phyloP scores from a whole-genome alignment of 2,329 filamentous ascomycete genomes.

The Aspergillus candidus region DNA sequence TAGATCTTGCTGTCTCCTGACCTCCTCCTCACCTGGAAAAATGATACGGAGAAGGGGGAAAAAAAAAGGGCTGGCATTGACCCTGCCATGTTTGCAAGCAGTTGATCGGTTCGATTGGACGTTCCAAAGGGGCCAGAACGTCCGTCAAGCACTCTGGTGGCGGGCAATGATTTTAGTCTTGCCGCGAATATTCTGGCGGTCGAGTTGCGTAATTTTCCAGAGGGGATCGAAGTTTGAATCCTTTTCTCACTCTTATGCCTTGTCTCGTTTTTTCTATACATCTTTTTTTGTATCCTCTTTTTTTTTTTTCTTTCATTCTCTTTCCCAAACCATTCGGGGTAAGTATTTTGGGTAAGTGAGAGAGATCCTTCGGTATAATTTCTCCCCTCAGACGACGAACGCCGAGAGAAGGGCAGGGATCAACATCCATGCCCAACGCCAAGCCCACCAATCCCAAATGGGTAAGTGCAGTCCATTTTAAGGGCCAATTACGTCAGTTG shows the following conservation, averaged over 20 bases:
- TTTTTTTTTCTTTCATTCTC: background rate
- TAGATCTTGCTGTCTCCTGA: too few species aligned
- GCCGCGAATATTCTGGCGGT: background rate
- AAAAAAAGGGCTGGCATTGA: too few species aligned
- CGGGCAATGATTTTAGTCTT: too few species aligned
- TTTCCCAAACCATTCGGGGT: background rate
- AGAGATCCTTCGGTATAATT: too few species aligned
- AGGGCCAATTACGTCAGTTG: slow-evolving; percentile 13
- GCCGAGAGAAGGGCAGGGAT: slow-evolving; percentile 8
- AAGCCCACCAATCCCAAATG: background rate
- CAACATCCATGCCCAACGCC: slow-evolving; percentile 3
- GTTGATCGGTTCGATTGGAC: background rate
- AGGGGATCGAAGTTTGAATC: background rate
- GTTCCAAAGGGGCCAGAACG: slow-evolving; percentile 20
- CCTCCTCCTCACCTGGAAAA: too few species aligned
- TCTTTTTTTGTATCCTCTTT: background rate
- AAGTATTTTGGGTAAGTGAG: too few species aligned
- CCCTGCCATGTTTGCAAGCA: too few species aligned
- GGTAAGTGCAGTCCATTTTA: background rate
- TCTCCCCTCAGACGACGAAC: background rate
- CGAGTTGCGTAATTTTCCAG: slow-evolving; percentile 3
- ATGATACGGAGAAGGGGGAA: too few species aligned
- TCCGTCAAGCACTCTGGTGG: background rate
- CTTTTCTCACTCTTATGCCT: background rate
- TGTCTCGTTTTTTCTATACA: background rate